A percentile compares a stretch with the other conserved stretches of the same genome.
Conservation (phyloP, 2,329 filamentous ascomycete species). For the Ophiostoma australiae region DNA sequence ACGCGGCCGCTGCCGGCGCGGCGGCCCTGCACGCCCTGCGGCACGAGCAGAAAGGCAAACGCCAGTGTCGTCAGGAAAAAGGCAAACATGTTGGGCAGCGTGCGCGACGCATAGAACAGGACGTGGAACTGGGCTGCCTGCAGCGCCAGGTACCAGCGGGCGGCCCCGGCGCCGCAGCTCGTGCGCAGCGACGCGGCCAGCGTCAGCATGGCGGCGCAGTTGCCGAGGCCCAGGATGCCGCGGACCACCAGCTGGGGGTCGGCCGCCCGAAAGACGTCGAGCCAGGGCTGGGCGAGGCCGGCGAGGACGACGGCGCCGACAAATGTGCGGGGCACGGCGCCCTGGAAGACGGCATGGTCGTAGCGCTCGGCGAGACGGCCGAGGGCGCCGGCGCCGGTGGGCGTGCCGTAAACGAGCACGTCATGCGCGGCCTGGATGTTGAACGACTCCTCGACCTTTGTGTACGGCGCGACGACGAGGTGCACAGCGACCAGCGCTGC, state of each 20-base stretch:
- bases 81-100: slow-evolving; percentile 94
- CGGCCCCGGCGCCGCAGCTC: slow-evolving; percentile 63
- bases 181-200: slow-evolving; percentile 60
- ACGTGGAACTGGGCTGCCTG: slow-evolving; percentile 86
- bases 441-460: slow-evolving; percentile 98
- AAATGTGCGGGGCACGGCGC: slow-evolving; percentile 87
- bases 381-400: slow-evolving; percentile 47
- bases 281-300: slow-evolving; percentile 62
- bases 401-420: slow-evolving; percentile 74
- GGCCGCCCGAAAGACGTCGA: slow-evolving; percentile 44
- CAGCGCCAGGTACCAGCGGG: slow-evolving; percentile 74
- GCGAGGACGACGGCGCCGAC: slow-evolving; percentile 74
- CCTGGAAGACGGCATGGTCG: slow-evolving; percentile 87
- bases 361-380: slow-evolving; percentile 59
- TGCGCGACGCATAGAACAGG: slow-evolving; percentile 85
- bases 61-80: slow-evolving; percentile 59
- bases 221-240: slow-evolving; percentile 70
- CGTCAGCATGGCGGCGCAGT: slow-evolving; percentile 61
- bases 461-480: slow-evolving; percentile 73
- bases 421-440: slow-evolving; percentile 94
- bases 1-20: slow-evolving; percentile 40
- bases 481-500: slow-evolving; percentile 63
- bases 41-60: slow-evolving; percentile 46
- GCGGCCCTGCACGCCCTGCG: background rate
- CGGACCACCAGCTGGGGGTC: slow-evolving; percentile 60